These are phyloP conservation scores for Termitomyces sp. DNA, from an alignment of 768 basidiomycete genomes.

Conservation along the genomic window DNA sequence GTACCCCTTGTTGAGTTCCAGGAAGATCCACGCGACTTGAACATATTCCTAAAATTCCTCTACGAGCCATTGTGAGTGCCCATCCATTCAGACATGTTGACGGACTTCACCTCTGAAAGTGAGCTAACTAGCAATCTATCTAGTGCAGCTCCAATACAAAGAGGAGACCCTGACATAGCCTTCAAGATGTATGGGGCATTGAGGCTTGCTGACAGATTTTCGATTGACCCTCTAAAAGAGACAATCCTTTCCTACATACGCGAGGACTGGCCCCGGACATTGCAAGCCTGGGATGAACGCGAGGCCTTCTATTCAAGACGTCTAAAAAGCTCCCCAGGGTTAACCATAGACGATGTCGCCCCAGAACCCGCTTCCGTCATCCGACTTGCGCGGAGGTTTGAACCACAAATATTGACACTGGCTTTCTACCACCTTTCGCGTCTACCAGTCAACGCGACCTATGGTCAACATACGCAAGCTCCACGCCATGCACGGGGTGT, in stretches of 20 bases:
- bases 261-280: conserved; percentile 21
- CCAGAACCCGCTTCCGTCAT: conserved; percentile 21
- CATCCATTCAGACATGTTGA: neutral
- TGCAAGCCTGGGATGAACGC: conserved; percentile 23
- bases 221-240: conserved; percentile 22
- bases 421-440: conserved; percentile 20
- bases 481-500: conserved; percentile 18
- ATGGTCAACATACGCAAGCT: conserved; percentile 17
- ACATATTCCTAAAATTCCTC: conserved; percentile 23
- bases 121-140: conserved; percentile 13
- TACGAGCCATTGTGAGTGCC: conserved; percentile 23
- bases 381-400: conserved; percentile 21
- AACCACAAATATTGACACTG: conserved; percentile 15
- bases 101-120: conserved; percentile 1
- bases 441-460: conserved; percentile 19
- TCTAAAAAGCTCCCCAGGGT: conserved; percentile 15
- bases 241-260: conserved; percentile 21
- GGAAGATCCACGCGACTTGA: conserved; percentile 21
- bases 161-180: conserved; percentile 23
- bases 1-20: conserved; percentile 23
- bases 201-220: conserved; percentile 22
- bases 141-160: conserved; percentile 22
- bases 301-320: conserved; percentile 21
- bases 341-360: conserved; percentile 23
- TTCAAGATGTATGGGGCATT: conserved; percentile 22